Conservation (phyloP, 2,329 filamentous ascomycete species). For the Gremmenia infestans region DNA sequence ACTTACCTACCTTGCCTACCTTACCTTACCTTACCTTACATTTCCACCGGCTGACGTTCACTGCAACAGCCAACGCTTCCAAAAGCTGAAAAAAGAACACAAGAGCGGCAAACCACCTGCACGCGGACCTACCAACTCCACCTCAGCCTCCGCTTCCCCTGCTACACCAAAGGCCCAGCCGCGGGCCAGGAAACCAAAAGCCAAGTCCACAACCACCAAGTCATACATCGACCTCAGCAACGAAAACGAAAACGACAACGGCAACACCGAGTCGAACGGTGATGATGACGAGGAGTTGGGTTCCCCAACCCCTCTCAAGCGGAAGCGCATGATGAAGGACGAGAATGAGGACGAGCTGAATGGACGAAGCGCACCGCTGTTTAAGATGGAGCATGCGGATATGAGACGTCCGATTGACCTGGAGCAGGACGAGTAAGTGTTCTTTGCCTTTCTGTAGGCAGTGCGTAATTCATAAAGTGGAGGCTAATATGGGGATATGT, state of each 20-base stretch:
- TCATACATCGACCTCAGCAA: not conserved
- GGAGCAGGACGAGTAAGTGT: conserved; percentile 19
- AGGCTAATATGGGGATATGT: no score
- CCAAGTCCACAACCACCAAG: not conserved
- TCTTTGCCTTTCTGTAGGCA: not conserved
- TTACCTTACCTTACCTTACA: not conserved
- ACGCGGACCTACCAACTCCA: not conserved
- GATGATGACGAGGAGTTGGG: conserved; percentile 12
- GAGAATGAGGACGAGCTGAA: conserved; percentile 10
- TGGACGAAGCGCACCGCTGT: conserved; percentile 3
- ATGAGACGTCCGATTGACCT: conserved; percentile 8
- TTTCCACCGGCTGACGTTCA: conserved; percentile 1
- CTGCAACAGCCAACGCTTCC: conserved; percentile 27
- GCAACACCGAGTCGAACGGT: not conserved
- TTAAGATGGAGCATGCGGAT: conserved; percentile 14
- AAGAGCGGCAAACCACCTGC: not conserved
- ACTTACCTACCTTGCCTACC: not conserved
- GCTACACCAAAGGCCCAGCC: not conserved
- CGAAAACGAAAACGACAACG: not conserved
- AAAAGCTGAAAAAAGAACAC: conserved; percentile 24
- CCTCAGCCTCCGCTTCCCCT: no score
- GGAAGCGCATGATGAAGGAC: conserved; percentile 11
- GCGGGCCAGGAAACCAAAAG: conserved; percentile 3
- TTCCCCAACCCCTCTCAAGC: conserved; percentile 9
- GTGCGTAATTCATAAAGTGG: no score